Evolutionary conservation across 164 flowering plant species (phyloP).

Genomic region (Euptelea pleiosperma): DNA sequence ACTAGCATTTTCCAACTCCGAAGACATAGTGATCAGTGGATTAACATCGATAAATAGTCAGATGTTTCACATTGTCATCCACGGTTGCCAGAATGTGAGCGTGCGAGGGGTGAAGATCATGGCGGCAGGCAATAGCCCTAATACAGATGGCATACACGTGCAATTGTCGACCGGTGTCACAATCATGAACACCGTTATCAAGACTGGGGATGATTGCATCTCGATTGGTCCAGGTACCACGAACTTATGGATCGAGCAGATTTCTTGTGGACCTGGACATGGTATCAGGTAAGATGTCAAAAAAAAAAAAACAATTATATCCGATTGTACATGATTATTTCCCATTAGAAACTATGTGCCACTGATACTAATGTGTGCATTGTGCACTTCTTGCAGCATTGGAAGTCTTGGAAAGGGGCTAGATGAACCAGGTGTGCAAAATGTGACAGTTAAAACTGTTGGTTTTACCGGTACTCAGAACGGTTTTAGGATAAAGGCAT

Average conservation of each 20-base stretch:
- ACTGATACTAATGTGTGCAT: too few relatives aligned
- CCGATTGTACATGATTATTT: too few relatives aligned
- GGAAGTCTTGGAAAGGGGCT: conserved; percentile 60
- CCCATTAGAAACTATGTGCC: too few relatives aligned
- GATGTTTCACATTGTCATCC: conserved; percentile 46
- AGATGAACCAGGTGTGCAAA: conserved; percentile 60
- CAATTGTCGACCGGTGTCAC: conserved; percentile 40
- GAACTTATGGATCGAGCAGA: conserved; percentile 41
- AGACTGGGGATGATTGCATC: conserved; percentile 67
- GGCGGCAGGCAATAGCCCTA: conserved; percentile 63
- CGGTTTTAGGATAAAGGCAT: conserved; percentile 72
- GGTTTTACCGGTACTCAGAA: conserved; percentile 50
- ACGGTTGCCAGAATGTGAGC: conserved; percentile 38
- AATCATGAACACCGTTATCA: conserved; percentile 29
- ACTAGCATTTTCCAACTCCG: conserved; percentile 11
- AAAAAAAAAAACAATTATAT: too few relatives aligned
- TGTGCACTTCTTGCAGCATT: conserved; percentile 63
- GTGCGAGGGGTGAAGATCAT: conserved; percentile 36
- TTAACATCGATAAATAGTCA: conserved; percentile 58
- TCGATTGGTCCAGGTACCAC: conserved; percentile 53
- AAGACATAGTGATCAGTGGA: conserved; percentile 34
- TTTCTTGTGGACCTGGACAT: conserved; percentile 70
- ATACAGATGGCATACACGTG: conserved; percentile 74
- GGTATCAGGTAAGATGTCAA: conserved; percentile 58
- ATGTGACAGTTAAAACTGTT: conserved; percentile 54